A percentile compares a stretch with the other conserved stretches of the same genome.
These are phyloP conservation scores for Penicilliopsis zonata DNA, from an alignment of 495 filamentous ascomycete genomes.

Conservation along the genomic window DNA sequence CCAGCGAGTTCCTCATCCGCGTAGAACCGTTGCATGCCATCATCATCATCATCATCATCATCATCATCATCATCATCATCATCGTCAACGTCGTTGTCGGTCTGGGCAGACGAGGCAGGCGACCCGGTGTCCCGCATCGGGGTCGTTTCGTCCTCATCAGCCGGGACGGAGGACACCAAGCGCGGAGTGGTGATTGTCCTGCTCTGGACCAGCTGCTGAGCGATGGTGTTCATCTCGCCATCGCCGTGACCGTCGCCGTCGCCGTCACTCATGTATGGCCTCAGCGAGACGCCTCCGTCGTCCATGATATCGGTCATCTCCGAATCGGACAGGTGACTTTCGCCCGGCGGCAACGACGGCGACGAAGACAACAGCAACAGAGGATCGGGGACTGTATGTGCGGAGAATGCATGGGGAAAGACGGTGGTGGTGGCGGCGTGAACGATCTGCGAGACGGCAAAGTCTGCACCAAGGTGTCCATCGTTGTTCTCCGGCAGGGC, in stretches of 20 bases:
- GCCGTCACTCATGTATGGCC: constrained; percentile 6
- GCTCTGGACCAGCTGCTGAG: constrained; percentile 12
- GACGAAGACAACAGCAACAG: neutral
- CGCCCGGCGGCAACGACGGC: constrained; percentile 5
- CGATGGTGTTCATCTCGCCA: constrained; percentile 9
- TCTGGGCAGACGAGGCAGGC: constrained; percentile 4
- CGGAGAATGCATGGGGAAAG: neutral
- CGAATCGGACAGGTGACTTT: constrained; percentile 11
- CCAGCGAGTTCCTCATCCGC: constrained; percentile 17
- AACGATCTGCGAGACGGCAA: neutral
- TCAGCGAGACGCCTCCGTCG: constrained; percentile 10
- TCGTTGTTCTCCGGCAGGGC: constrained; percentile 5
- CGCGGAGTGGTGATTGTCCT: neutral
- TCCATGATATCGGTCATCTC: constrained; percentile 14
- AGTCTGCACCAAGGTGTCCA: no score
- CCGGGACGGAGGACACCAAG: no score
- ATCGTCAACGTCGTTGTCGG: constrained; percentile 22
- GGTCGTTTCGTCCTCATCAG: no score
- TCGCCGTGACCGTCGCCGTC: constrained; percentile 9
- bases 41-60: no score
- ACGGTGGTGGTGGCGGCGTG: neutral
- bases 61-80: no score
- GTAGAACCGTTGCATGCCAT: constrained; percentile 27
- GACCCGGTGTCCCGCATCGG: constrained; percentile 6
- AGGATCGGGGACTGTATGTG: no score